phyloP scores from a whole-genome alignment of 805 yeast genomes.

The Candida pini region DNA sequence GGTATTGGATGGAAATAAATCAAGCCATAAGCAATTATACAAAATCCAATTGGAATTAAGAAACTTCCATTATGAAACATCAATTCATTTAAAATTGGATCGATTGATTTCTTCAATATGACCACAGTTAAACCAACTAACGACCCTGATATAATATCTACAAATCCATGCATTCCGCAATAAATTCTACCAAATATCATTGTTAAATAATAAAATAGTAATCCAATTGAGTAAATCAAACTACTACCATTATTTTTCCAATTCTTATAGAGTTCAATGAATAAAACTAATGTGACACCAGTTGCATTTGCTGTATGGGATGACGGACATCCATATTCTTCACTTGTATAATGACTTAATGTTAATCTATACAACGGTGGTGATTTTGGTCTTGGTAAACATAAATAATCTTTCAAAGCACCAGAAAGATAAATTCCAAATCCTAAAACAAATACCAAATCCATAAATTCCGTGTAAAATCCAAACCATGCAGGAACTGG shows the following conservation, averaged over 20 bases:
- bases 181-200: slow-evolving; percentile 78
- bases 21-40: slow-evolving; percentile 39
- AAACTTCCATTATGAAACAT: slow-evolving; percentile 26
- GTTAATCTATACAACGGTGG: slow-evolving; percentile 92
- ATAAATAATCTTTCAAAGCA: slow-evolving; percentile 71
- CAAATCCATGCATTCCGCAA: slow-evolving; percentile 96
- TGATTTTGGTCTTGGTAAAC: slow-evolving; percentile 87
- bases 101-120: slow-evolving; percentile 36
- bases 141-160: slow-evolving; percentile 67
- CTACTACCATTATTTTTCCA: slow-evolving; percentile 13
- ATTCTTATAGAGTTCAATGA: slow-evolving; percentile 11
- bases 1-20: slow-evolving; percentile 77
- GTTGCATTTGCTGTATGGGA: slow-evolving; percentile 95
- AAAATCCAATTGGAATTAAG: slow-evolving; percentile 33
- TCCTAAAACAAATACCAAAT: slow-evolving; percentile 54
- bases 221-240: slow-evolving; percentile 10
- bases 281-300: slow-evolving; percentile 57
- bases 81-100: slow-evolving; percentile 41
- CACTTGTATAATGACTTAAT: slow-evolving; percentile 82
- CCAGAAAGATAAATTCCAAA: slow-evolving; percentile 73
- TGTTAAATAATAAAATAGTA: slow-evolving; percentile 50
- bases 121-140: slow-evolving; percentile 54
- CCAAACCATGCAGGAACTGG: slow-evolving; percentile 88
- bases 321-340: slow-evolving; percentile 93
- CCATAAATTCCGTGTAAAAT: slow-evolving; percentile 48